A percentile compares a stretch with the other conserved stretches of the same genome.
Evolutionary conservation across 768 basidiomycete genomes (phyloP).

Genomic region (Mycena galericulata): DNA sequence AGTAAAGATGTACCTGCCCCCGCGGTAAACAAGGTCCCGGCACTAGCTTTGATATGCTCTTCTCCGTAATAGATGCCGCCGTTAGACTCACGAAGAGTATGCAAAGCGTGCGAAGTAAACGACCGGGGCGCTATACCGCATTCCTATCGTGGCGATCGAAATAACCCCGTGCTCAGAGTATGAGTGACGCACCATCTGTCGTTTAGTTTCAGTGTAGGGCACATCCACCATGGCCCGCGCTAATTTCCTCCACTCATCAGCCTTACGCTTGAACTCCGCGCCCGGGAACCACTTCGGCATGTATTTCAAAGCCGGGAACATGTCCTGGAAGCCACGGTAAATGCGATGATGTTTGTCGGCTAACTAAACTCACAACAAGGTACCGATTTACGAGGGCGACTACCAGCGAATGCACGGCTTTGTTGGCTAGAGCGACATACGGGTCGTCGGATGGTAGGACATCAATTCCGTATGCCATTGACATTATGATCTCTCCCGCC

Average conservation of each 20-base stretch:
- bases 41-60: not conserved
- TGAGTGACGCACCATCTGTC: constrained; percentile 33
- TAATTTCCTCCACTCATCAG: not conserved
- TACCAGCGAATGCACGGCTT: constrained; percentile 1
- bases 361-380: not conserved
- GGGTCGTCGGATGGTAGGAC: not conserved
- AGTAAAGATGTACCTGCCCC: not conserved
- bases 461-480: constrained; percentile 2
- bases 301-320: not conserved
- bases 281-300: not conserved
- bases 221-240: not conserved
- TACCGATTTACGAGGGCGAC: constrained; percentile 2
- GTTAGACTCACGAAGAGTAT: not conserved
- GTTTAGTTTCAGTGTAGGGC: not conserved
- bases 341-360: not conserved
- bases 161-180: not conserved
- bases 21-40: not conserved
- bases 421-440: not conserved
- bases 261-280: constrained; percentile 8
- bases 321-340: constrained; percentile 1
- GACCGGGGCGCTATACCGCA: not conserved
- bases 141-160: not conserved
- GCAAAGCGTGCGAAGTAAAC: not conserved
- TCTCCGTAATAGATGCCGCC: not conserved
- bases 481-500: not conserved